Percentiles rank a stretch among this genome's conserved stretches.
Conservation (phyloP, 2,329 filamentous ascomycete species). For the Aspergillus sp. region DNA sequence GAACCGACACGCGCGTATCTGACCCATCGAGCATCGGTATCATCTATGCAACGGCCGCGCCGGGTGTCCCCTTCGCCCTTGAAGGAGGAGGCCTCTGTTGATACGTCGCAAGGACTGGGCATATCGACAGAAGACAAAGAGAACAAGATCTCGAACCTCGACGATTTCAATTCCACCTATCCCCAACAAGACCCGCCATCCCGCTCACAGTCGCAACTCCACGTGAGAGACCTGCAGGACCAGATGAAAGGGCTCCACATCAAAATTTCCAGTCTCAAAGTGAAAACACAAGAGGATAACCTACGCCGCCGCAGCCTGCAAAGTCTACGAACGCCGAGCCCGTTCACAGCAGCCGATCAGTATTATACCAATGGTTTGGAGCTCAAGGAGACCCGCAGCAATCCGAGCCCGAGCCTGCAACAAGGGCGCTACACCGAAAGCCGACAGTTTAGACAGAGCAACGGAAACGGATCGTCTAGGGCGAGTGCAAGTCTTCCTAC, state of each 20-base stretch:
- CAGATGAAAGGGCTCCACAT: constrained; percentile 85
- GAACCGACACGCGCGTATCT: constrained; percentile 30
- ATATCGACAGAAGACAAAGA: constrained; percentile 26
- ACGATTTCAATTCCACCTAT: constrained; percentile 36
- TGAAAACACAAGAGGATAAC: constrained; percentile 76
- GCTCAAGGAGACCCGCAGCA: constrained; percentile 31
- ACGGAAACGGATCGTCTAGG: constrained; percentile 16
- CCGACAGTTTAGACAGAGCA: constrained; percentile 15
- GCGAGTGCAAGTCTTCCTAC: constrained; percentile 13
- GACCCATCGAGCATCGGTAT: constrained; percentile 37
- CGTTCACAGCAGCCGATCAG: constrained; percentile 71
- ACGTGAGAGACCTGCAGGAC: constrained; percentile 72
- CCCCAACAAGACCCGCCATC: constrained; percentile 50
- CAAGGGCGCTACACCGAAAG: constrained; percentile 34
- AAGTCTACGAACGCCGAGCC: constrained; percentile 72
- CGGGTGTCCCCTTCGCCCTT: constrained; percentile 6
- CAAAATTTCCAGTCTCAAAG: constrained; percentile 76
- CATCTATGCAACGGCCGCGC: constrained; percentile 33
- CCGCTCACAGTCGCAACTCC: constrained; percentile 69
- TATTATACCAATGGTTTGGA: constrained; percentile 49
- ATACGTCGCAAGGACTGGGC: constrained; percentile 26
- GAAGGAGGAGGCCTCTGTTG: constrained; percentile 18
- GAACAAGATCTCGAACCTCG: constrained; percentile 26
- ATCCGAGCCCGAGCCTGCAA: constrained; percentile 39
- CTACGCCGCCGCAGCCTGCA: constrained; percentile 74